Conservation (phyloP, 257 asterid species). For the Verbascum thapsus region DNA sequence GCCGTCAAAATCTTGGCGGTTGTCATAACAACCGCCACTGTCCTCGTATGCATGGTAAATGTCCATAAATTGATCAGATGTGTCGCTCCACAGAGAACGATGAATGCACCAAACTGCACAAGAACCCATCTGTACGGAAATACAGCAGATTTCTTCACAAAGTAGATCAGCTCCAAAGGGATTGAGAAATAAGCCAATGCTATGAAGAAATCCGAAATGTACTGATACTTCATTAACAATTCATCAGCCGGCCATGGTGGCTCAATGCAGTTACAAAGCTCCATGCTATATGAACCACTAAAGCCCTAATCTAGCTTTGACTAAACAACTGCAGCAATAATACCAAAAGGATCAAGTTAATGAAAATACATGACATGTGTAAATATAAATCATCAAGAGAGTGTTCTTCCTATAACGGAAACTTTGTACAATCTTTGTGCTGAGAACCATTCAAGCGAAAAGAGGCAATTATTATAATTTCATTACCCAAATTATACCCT, state of each 20-base stretch:
- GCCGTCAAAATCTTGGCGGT: slow-evolving; percentile 80
- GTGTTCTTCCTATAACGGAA: too few species aligned
- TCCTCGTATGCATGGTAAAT: slow-evolving; percentile 73
- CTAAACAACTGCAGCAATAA: slow-evolving; percentile 41
- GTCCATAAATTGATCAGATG: slow-evolving; percentile 96
- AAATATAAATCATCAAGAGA: too few species aligned
- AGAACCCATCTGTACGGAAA: slow-evolving; percentile 99
- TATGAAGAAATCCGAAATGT: slow-evolving; percentile 93
- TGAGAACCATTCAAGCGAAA: slow-evolving; percentile 10
- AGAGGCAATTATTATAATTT: not conserved
- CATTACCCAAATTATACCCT: not conserved
- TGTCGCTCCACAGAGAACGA: slow-evolving; percentile 97
- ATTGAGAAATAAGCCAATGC: slow-evolving; percentile 99
- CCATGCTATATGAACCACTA: slow-evolving; percentile 48
- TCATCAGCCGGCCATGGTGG: slow-evolving; percentile 94
- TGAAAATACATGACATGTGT: too few species aligned
- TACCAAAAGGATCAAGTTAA: not conserved
- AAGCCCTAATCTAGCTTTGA: slow-evolving; percentile 22
- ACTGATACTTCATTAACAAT: slow-evolving; percentile 90
- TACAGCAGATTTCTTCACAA: slow-evolving; percentile 93
- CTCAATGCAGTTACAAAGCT: slow-evolving; percentile 85
- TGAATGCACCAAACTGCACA: slow-evolving; percentile 98
- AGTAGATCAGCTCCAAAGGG: slow-evolving; percentile 91
- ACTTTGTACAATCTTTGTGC: too few species aligned
- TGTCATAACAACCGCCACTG: slow-evolving; percentile 90